Base-by-base conservation (phyloP, 1,139 yeast genomes). In the Saccharomycopsis crataegensis region DNA sequence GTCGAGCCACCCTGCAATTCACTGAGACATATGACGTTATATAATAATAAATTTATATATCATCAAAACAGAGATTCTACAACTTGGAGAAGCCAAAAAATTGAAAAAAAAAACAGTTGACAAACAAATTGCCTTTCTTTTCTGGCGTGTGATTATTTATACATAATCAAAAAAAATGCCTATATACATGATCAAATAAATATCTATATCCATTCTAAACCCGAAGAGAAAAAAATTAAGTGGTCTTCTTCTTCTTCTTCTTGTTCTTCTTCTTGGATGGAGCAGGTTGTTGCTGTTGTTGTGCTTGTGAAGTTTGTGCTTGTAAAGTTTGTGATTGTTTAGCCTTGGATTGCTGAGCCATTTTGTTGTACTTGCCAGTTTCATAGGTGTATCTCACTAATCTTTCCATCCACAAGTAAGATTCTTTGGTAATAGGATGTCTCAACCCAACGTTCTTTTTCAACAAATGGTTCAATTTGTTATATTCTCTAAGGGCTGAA, bases 371-470 rank as follows among this genome's bases (percentile, higher is more conserved):
- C 32, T 22, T 43, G 36, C 22, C 17, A 11, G 45, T 44, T 16
- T 50, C 43, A 40, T 31, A 45, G 6, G 56, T 48, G 46, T 48
- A 50, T 28, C 46, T 43, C 4, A 49, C 62, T 49, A 69, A 59
- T 49, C 80, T 81, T 49, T 77, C 74, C 31, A 79, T 76, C 79
- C 88, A 85, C 58, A 74, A 78, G 60, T 77, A 75, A 48, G 84
- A 75, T 64, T 88, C 93, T 59, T 71, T 74, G 41, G 91, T 78
- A 63, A 79, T 77, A 48, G 73, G 70, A 62, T 83, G 83, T 50
- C 79, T 80, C 3, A 83, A 79, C 5, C 94, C 94, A 48, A 79
- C 71, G 33, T 77, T 70, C 57, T 73, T 73, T 60, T 73, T 72
- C 71, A 84, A 82, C 34, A 80, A 74, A 32, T 72, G 75, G 61